Percentiles rank a stretch among this genome's conserved stretches.
Evolutionary conservation across 78 protist genomes (phyloP).

Genomic region (Diacronema lutheri): DNA sequence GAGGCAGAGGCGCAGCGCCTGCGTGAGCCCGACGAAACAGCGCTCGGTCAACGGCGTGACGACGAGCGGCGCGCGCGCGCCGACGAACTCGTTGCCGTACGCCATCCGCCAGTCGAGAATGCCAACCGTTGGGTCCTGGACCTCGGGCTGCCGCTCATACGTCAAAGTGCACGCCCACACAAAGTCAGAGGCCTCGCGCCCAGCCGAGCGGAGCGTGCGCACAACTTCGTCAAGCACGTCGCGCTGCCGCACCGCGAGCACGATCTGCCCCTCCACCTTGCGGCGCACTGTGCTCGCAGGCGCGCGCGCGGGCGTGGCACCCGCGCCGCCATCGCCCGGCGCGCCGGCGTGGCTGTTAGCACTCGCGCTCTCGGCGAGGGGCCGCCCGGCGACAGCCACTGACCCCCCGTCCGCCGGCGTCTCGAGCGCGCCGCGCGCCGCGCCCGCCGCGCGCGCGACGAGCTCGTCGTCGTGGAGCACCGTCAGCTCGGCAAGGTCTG

Average conservation of each 20-base stretch:
- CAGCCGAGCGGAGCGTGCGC: not conserved
- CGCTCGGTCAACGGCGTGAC: conserved; percentile 92
- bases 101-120: conserved; percentile 69
- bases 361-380: too few species aligned
- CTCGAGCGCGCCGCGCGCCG: too few species aligned
- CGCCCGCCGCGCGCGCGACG: too few species aligned
- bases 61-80: conserved; percentile 77
- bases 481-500: conserved; percentile 42
- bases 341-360: too few species aligned
- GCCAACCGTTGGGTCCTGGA: conserved; percentile 28
- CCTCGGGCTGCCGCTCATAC: conserved; percentile 63
- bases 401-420: too few species aligned
- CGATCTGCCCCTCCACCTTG: conserved; percentile 74
- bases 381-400: too few species aligned
- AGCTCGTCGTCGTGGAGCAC: conserved; percentile 6
- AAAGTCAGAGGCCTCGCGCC: conserved; percentile 54
- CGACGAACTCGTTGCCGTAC: conserved; percentile 82
- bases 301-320: too few species aligned
- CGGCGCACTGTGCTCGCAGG: too few species aligned
- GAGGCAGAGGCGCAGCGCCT: conserved; percentile 67
- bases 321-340: too few species aligned
- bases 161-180: conserved; percentile 79
- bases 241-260: conserved; percentile 82
- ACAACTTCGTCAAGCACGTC: conserved; percentile 58
- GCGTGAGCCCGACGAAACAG: conserved; percentile 80